Conservation (phyloP, 148 eudicot genomes). For the Euryodendron excelsum region DNA sequence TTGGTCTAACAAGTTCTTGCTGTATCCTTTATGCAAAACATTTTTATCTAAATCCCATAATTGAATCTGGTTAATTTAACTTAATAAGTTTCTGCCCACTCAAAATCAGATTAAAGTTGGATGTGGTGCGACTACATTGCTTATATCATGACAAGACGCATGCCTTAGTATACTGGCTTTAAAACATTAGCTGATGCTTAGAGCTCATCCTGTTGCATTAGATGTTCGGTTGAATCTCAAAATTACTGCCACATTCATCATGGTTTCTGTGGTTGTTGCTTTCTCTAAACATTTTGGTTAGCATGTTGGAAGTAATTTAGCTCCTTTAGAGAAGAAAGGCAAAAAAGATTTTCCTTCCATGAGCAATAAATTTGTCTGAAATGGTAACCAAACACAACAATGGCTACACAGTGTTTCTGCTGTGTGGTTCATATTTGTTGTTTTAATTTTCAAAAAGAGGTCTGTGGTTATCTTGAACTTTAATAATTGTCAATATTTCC, state of each 20-base stretch:
- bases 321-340: not conserved
- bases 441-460: not conserved
- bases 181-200: constrained; percentile 1
- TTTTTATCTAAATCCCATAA: not conserved
- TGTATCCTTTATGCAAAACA: not conserved
- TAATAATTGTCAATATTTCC: not conserved
- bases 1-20: not conserved
- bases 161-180: not conserved
- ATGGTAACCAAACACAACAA: not conserved
- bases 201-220: not conserved
- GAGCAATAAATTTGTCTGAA: not conserved
- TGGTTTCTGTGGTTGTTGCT: not conserved
- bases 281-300: not conserved
- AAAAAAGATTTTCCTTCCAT: not conserved
- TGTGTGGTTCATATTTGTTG: not conserved
- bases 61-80: not conserved
- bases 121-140: constrained; percentile 5
- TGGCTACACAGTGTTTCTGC: not conserved
- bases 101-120: not conserved
- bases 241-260: not conserved
- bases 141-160: not conserved
- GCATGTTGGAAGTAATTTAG: not conserved
- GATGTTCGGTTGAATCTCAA: not conserved
- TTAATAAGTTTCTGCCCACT: not conserved
- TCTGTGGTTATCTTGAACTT: not conserved